Conservation (phyloP, 352 stramenopile genomes). For the Phytopythium vexans region DNA sequence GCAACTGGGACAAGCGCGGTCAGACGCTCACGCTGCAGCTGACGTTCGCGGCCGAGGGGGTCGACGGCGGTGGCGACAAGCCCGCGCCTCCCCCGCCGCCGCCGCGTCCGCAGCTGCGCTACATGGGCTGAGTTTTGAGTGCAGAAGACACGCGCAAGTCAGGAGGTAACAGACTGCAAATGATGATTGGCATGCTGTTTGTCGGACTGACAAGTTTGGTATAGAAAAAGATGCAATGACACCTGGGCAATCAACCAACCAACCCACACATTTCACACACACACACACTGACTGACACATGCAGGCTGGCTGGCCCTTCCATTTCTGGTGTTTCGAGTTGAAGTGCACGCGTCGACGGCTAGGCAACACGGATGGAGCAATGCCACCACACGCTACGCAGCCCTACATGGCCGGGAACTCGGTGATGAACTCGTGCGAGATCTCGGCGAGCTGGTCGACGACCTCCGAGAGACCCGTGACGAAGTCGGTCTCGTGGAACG, state of each 20-base stretch:
- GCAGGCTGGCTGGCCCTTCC: not conserved
- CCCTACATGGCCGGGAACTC: slow-evolving; percentile 98
- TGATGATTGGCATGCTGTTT: slow-evolving; percentile 3
- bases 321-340: too few species aligned
- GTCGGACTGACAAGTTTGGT: not conserved
- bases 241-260: too few species aligned
- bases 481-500: slow-evolving; percentile 96
- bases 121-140: slow-evolving; percentile 9
- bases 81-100: slow-evolving; percentile 50
- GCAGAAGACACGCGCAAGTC: not conserved
- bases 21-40: slow-evolving; percentile 96
- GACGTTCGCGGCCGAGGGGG: slow-evolving; percentile 31
- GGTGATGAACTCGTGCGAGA: slow-evolving; percentile 94
- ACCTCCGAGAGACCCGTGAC: slow-evolving; percentile 93
- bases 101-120: slow-evolving; percentile 47
- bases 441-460: slow-evolving; percentile 89
- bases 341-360: too few species aligned
- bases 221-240: not conserved
- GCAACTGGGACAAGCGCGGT: slow-evolving; percentile 95
- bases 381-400: slow-evolving; percentile 14
- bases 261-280: too few species aligned
- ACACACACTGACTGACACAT: slow-evolving; percentile 7
- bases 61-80: slow-evolving; percentile 16
- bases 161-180: too few species aligned
- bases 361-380: not conserved